Evolutionary conservation across 176 grass and related monocot genomes (phyloP).

Genomic region (Triticum timopheevii): DNA sequence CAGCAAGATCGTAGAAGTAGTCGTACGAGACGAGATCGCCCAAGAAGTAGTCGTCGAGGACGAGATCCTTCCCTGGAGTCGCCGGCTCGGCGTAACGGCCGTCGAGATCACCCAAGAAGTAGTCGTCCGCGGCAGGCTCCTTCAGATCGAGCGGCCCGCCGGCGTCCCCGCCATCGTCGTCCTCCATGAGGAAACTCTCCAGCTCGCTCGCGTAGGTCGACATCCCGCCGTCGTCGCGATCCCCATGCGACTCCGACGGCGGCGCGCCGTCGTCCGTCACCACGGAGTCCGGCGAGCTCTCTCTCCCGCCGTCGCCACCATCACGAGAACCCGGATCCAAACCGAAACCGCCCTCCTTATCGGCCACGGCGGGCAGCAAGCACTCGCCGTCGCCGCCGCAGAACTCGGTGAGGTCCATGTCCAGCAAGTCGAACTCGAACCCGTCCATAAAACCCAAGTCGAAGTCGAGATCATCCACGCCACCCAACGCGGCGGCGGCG

Average conservation of each 20-base stretch:
- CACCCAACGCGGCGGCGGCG: background rate
- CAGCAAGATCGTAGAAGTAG: background rate
- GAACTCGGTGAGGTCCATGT: background rate
- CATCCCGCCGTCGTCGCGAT: background rate
- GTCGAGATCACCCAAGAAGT: background rate
- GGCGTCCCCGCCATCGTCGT: background rate
- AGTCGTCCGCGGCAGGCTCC: background rate
- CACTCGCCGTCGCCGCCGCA: background rate
- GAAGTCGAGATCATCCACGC: background rate
- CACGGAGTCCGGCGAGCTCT: background rate
- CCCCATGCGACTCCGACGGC: background rate
- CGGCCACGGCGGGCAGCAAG: background rate
- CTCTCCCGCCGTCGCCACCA: background rate
- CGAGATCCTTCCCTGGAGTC: background rate
- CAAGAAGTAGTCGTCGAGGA: background rate
- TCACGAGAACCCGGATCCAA: background rate
- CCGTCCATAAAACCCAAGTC: background rate
- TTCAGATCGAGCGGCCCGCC: background rate
- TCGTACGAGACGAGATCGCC: background rate
- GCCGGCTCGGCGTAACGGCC: too few relatives aligned
- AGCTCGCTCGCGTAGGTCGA: constrained; percentile 7
- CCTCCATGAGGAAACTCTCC: constrained; percentile 25
- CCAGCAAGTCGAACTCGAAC: background rate
- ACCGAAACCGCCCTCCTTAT: background rate
- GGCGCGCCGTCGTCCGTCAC: background rate